Evolutionary conservation across 2,329 filamentous ascomycete genomes (phyloP).

Genomic region (Coccinonectria pachysandricola): DNA sequence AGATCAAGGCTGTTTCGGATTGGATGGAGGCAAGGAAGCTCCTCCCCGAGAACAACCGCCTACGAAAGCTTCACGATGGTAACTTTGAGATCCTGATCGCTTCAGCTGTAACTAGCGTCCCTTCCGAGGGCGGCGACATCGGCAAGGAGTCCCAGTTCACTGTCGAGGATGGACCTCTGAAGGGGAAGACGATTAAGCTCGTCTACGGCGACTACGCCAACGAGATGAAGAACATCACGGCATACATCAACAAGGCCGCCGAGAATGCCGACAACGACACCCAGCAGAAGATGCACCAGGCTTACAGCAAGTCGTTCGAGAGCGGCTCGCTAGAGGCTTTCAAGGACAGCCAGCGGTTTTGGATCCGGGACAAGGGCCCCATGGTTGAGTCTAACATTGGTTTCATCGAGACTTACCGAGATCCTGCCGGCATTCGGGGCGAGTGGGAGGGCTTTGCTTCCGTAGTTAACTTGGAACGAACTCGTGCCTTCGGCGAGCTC

Average conservation of each 20-base stretch:
- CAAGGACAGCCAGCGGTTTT: constrained; percentile 70
- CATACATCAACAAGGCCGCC: constrained; percentile 57
- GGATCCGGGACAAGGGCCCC: constrained; percentile 76
- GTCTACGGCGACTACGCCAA: constrained; percentile 65
- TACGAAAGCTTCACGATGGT: constrained; percentile 54
- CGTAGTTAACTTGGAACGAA: constrained; percentile 61
- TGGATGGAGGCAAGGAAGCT: constrained; percentile 64
- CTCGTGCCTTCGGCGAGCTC: constrained; percentile 74
- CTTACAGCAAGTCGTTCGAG: constrained; percentile 66
- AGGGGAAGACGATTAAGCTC: constrained; percentile 59
- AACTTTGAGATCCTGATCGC: constrained; percentile 67
- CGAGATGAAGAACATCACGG: constrained; percentile 59
- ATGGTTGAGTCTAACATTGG: constrained; percentile 73
- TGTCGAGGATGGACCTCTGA: constrained; percentile 46
- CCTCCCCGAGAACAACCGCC: constrained; percentile 65
- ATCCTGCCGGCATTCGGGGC: constrained; percentile 68
- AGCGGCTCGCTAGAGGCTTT: constrained; percentile 65
- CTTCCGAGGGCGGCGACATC: constrained; percentile 55
- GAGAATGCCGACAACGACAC: constrained; percentile 63
- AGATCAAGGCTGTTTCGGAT: constrained; percentile 62
- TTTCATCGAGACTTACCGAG: constrained; percentile 78
- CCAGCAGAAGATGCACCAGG: constrained; percentile 61
- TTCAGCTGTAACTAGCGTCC: constrained; percentile 51
- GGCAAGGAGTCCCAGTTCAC: constrained; percentile 54
- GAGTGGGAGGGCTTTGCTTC: constrained; percentile 83